Percentiles rank a stretch among this genome's conserved stretches.
Evolutionary conservation across 306 rosid species (phyloP).

Genomic region (Lablab purpureus): DNA sequence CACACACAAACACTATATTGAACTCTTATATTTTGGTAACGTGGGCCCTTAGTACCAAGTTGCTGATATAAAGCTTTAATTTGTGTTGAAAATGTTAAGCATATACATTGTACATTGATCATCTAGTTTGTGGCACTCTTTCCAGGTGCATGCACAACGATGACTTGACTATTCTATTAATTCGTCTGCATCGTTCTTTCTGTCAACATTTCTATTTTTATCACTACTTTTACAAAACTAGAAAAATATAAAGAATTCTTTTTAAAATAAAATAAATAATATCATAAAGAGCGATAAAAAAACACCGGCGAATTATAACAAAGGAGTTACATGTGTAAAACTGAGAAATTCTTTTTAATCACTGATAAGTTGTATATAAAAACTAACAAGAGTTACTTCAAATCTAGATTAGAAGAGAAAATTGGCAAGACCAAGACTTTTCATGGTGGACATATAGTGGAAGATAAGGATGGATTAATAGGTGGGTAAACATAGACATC

Average conservation of each 20-base stretch:
- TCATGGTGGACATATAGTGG: background rate
- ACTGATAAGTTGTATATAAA: background rate
- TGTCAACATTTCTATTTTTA: background rate
- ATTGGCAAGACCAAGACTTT: conserved; percentile 39
- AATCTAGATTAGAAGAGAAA: background rate
- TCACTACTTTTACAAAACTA: background rate
- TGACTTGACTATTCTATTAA: background rate
- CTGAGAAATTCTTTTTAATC: background rate
- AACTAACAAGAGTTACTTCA: background rate
- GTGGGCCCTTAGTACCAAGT: background rate
- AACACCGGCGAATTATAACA: background rate
- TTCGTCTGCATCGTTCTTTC: background rate
- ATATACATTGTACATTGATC: background rate
- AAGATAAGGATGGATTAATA: background rate
- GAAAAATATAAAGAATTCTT: background rate
- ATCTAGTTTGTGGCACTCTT: background rate
- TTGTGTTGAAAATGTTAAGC: background rate
- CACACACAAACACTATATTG: background rate
- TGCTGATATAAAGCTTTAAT: background rate
- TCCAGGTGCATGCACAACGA: background rate
- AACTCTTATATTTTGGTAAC: background rate
- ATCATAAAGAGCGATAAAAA: background rate
- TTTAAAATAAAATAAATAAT: background rate
- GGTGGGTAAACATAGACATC: conserved; percentile 33
- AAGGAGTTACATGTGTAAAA: background rate